Evolutionary conservation across 768 basidiomycete genomes (phyloP), one percentile per base, ranked within the genome.

Genomic region (Tulasnella sp.): DNA sequence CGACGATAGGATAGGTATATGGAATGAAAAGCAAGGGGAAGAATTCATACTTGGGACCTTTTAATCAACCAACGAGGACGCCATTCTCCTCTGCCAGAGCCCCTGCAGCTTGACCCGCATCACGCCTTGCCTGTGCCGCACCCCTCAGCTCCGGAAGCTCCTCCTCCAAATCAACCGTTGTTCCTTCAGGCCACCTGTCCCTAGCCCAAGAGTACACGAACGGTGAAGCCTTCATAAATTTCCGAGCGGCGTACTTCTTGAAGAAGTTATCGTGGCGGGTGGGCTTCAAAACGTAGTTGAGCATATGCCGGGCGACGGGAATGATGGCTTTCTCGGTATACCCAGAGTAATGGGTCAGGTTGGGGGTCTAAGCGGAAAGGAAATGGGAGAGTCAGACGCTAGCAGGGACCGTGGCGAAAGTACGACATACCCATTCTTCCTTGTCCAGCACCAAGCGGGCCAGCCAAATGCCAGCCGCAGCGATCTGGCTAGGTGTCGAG

Each of bases 171-270:
- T 80, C 75, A 17, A 88, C 83, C 45, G 77, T 76, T 0, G 75
- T 70, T 55, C 76, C 75, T 41, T 47, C 68, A 88, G 84, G 3
- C 73, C 67, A 94, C 29, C 82, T 78, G 26, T 80, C 79, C 38
- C 85, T 73, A 0, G 88, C 91, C 95, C 95, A 98, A 48, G 84
- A 79, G 29, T 86, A 79, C 67, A 93, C 84, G 71, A 80, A 90
- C 51, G 84, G 75, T 66, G 89, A 90, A 30, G 88, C 86, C 85
- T 95, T 91, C 74, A 88, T 75, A 73, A 82, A 90, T 52, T 81
- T 85, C 73, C 86, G 90, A 27, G 81, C 78, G 0, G 88, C 83
- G 67, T 93, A 97, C 74, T 97, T 96, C 74, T 86, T 86, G 75
- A 80, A 83, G 69, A 96, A 85, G 27, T 82, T 82, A 52, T 88